Base-by-base conservation (phyloP, 1,284 basidiomycete genomes). In the Cryptococcus sp. region DNA sequence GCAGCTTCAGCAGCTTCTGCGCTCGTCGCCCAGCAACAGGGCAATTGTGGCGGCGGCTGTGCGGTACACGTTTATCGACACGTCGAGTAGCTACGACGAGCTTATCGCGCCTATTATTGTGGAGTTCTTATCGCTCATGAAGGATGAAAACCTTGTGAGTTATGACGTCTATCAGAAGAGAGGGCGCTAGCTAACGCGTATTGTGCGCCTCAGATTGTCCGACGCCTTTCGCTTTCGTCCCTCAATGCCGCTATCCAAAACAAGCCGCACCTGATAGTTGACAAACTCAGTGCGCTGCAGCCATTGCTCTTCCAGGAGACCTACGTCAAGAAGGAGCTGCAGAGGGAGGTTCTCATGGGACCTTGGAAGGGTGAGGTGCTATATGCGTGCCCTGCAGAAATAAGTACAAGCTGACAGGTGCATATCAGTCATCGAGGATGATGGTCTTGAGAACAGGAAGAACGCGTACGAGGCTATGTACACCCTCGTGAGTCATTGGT, bases 391-490 rank as follows among this genome's bases (percentile, higher is more conserved):
- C 4, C 11, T 44, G 7, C 2, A 1, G 4, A 20, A 20, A 37
- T 28, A 2, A 16, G 15, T 21, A 20, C 42, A 20, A 46, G 48
- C 56, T 57, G 40, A 52, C 52, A 40, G 4, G 45, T 33, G 9
- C 28, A 33, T 39, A 1, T 37, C 59, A 75, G 72, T 72, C 39
- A 68, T 64, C 55, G 69, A 72, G 60, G 76, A 78, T 55, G 75
- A 76, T 51, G 76, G 76, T 2, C 57, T 78, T 45, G 75, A 77
- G 64, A 78, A 78, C 64, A 61, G 91, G 53, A 93, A 95, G 81
- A 94, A 91, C 0, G 95, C 95, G 2, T 98, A 91, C 77, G 95
- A 98, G 78, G 95, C 94, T 4, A 90, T 98, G 82, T 95, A 68
- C 73, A 97, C 94, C 16, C 78, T 98, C 60, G 89, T 91, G 64